phyloP scores from a whole-genome alignment of 164 flowering plant genomes.

The Protea cynaroides region DNA sequence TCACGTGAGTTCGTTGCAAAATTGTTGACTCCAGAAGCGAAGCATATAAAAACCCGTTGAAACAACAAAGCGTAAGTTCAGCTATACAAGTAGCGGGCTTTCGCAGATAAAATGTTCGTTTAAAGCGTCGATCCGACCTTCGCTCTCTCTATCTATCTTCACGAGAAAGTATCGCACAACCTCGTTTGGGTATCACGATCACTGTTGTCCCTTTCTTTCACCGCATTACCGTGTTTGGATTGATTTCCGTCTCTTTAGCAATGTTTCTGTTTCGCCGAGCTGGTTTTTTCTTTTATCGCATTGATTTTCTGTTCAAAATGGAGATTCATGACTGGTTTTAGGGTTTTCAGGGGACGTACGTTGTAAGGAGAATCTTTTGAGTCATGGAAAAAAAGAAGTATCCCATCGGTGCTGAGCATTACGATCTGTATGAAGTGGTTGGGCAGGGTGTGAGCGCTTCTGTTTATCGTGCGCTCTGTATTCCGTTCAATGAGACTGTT shows the following conservation, averaged over 20 bases:
- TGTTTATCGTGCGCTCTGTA: slow-evolving; percentile 71
- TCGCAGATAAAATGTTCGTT: slow-evolving; percentile 13
- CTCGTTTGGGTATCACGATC: neutral
- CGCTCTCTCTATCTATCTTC: slow-evolving; percentile 10
- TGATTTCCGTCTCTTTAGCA: neutral
- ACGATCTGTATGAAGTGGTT: slow-evolving; percentile 63
- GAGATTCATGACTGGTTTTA: neutral
- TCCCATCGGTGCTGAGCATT: slow-evolving; percentile 67
- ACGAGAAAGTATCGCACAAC: slow-evolving; percentile 6
- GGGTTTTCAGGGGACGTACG: neutral
- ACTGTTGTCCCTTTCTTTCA: neutral
- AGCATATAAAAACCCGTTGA: slow-evolving; percentile 16
- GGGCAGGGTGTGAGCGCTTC: slow-evolving; percentile 83
- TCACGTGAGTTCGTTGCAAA: neutral
- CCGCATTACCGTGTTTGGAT: neutral
- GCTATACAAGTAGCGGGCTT: too few species aligned
- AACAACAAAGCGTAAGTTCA: too few species aligned
- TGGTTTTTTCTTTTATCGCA: neutral
- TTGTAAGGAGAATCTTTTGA: neutral
- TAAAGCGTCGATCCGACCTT: slow-evolving; percentile 26
- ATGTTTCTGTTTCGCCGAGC: neutral
- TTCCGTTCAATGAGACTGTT: slow-evolving; percentile 58
- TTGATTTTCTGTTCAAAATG: neutral
- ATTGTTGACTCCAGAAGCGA: neutral
- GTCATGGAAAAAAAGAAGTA: slow-evolving; percentile 64